Evolutionary conservation across 768 basidiomycete species (phyloP).

Genomic region (Lyophyllum semitale): DNA sequence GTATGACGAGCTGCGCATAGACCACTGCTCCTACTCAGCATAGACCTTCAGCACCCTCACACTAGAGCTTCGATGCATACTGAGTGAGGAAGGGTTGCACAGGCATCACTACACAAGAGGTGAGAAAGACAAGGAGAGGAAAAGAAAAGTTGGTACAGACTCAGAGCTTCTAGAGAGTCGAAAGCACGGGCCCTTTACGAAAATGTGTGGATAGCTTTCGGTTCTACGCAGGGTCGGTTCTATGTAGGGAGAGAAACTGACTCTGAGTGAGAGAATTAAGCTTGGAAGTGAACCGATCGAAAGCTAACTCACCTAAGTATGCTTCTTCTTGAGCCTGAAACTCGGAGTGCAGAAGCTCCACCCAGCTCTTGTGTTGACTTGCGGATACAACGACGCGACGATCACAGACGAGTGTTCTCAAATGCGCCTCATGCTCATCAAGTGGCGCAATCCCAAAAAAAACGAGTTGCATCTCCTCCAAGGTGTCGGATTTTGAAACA

Average conservation of each 20-base stretch:
- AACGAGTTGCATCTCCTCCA: constrained; percentile 4
- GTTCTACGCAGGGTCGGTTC: no score
- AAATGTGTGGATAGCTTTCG: no score
- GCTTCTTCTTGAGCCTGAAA: constrained; percentile 1
- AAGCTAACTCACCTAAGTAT: background rate
- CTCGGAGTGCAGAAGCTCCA: background rate
- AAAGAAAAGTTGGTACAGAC: no score
- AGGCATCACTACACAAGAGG: no score
- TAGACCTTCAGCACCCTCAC: no score
- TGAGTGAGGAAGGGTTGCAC: no score
- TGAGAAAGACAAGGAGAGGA: no score
- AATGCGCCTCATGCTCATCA: background rate
- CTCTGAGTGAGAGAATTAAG: background rate
- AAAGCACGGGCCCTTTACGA: no score
- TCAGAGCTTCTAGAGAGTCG: no score
- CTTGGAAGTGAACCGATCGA: background rate
- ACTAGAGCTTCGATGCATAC: no score
- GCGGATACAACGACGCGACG: background rate
- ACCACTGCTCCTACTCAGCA: no score
- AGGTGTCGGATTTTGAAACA: constrained; percentile 1
- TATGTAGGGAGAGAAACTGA: background rate
- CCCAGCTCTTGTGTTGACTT: background rate
- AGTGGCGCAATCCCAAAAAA: background rate
- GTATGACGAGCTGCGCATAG: no score
- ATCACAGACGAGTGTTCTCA: background rate